Evolutionary conservation across 176 grass and related monocot species (phyloP).

Genomic region (Thalia dealbata): DNA sequence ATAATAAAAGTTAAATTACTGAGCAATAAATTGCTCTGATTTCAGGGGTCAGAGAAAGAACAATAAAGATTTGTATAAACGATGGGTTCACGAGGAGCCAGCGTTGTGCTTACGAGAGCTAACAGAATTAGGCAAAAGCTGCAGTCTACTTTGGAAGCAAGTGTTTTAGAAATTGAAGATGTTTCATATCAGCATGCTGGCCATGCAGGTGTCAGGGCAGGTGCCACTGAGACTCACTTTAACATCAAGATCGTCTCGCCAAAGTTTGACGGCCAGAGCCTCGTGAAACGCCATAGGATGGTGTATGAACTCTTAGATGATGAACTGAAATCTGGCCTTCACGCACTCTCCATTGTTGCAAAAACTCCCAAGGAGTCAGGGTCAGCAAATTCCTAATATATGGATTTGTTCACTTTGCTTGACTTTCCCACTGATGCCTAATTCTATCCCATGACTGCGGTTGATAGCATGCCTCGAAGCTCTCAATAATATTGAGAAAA

Average conservation of each 20-base stretch:
- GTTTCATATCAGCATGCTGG: constrained; percentile 85
- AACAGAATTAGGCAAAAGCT: constrained; percentile 78
- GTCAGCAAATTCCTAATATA: constrained; percentile 11
- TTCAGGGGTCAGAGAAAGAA: background rate
- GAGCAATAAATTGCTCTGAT: background rate
- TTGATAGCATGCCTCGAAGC: background rate
- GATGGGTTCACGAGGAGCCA: constrained; percentile 57
- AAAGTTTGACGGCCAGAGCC: constrained; percentile 78
- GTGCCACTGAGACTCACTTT: constrained; percentile 80
- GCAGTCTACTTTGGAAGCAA: constrained; percentile 73
- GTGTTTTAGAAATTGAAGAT: constrained; percentile 76
- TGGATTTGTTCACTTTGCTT: background rate
- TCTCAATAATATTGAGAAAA: background rate
- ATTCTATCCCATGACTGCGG: background rate
- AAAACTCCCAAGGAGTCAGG: constrained; percentile 66
- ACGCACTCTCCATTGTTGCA: constrained; percentile 90
- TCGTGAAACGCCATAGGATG: constrained; percentile 84
- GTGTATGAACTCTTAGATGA: constrained; percentile 78
- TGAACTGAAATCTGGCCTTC: constrained; percentile 83
- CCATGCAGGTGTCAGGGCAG: constrained; percentile 68
- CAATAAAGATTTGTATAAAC: constrained; percentile 4
- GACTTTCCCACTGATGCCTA: background rate
- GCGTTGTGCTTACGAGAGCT: constrained; percentile 59
- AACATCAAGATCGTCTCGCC: constrained; percentile 75
- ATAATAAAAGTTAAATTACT: background rate